Conservation (phyloP, 495 filamentous ascomycete genomes). For the Penicillium samsonianum region DNA sequence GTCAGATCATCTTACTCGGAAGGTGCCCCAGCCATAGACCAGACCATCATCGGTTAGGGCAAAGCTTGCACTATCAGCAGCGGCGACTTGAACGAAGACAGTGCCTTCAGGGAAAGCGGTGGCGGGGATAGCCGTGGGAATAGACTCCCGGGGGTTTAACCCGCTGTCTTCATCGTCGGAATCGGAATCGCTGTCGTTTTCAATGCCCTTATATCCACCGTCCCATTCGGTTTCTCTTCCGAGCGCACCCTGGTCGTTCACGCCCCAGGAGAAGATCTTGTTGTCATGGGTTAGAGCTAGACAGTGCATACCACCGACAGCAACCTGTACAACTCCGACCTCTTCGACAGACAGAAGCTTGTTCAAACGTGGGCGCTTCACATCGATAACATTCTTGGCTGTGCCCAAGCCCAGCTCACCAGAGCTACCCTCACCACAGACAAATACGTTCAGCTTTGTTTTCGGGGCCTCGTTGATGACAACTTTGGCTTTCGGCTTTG, state of each 20-base stretch:
- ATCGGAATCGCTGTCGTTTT: conserved; percentile 53
- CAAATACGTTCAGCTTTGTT: conserved; percentile 61
- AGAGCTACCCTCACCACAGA: conserved; percentile 67
- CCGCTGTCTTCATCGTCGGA: conserved; percentile 57
- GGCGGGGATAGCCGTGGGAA: conserved; percentile 56
- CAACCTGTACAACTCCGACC: conserved; percentile 63
- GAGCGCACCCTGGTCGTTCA: conserved; percentile 67
- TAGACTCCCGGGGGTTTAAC: conserved; percentile 62
- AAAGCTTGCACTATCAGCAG: conserved; percentile 65
- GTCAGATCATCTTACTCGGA: conserved; percentile 50
- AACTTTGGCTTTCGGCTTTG: conserved; percentile 32
- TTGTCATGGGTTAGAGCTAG: conserved; percentile 63
- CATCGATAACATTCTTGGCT: conserved; percentile 60
- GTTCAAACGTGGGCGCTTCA: conserved; percentile 70
- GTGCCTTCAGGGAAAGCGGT: conserved; percentile 54
- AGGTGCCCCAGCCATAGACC: conserved; percentile 75
- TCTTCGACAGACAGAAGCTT: conserved; percentile 54
- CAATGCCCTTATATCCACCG: conserved; percentile 64
- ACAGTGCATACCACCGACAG: conserved; percentile 66
- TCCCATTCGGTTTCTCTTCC: conserved; percentile 63
- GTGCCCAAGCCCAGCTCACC: conserved; percentile 69
- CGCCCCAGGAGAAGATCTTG: conserved; percentile 66
- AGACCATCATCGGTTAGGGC: conserved; percentile 65
- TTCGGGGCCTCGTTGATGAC: conserved; percentile 49
- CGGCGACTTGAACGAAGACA: conserved; percentile 60